Conservation (phyloP, 495 filamentous ascomycete species). For the Penicillium roqueforti region DNA sequence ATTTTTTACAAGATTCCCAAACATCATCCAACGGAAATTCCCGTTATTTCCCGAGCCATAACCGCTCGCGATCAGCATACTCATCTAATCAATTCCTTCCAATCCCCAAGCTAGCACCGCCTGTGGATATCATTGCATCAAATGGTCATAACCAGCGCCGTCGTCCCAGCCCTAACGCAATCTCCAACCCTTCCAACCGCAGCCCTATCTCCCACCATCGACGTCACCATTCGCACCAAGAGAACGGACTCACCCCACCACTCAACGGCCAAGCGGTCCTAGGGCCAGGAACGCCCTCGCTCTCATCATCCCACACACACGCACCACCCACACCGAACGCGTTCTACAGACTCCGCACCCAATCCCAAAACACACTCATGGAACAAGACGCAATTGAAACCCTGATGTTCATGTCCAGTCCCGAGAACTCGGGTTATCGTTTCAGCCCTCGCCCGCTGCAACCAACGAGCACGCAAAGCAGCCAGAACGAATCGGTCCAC, state of each 20-base stretch:
- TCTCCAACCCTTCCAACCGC: slow-evolving; percentile 17
- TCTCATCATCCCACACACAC: slow-evolving; percentile 29
- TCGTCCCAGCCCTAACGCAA: slow-evolving; percentile 41
- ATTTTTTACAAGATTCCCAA: slow-evolving; percentile 6
- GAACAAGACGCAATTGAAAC: slow-evolving; percentile 89
- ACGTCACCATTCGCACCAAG: slow-evolving; percentile 39
- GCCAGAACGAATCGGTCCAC: slow-evolving; percentile 30
- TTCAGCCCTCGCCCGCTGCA: slow-evolving; percentile 33
- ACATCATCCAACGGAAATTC: slow-evolving; percentile 8
- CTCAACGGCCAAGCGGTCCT: slow-evolving; percentile 20
- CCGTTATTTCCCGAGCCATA: slow-evolving; percentile 14
- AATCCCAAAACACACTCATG: slow-evolving; percentile 62
- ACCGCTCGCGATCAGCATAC: slow-evolving; percentile 20
- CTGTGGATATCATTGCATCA: slow-evolving; percentile 49
- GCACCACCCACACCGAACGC: slow-evolving; percentile 25
- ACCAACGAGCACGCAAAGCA: slow-evolving; percentile 24
- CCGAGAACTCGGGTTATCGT: slow-evolving; percentile 61
- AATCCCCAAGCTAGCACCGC: slow-evolving; percentile 51
- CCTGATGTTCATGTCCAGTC: slow-evolving; percentile 82
- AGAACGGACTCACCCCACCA: slow-evolving; percentile 17
- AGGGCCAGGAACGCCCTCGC: slow-evolving; percentile 31
- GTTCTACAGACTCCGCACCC: slow-evolving; percentile 43
- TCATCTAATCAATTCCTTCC: slow-evolving; percentile 19
- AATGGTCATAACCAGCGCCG: slow-evolving; percentile 27
- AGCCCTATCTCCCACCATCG: slow-evolving; percentile 30